Evolutionary conservation across 805 yeast genomes (phyloP), one percentile per base, ranked within the genome.

Genomic region (Sugiyamaella smithiae): DNA sequence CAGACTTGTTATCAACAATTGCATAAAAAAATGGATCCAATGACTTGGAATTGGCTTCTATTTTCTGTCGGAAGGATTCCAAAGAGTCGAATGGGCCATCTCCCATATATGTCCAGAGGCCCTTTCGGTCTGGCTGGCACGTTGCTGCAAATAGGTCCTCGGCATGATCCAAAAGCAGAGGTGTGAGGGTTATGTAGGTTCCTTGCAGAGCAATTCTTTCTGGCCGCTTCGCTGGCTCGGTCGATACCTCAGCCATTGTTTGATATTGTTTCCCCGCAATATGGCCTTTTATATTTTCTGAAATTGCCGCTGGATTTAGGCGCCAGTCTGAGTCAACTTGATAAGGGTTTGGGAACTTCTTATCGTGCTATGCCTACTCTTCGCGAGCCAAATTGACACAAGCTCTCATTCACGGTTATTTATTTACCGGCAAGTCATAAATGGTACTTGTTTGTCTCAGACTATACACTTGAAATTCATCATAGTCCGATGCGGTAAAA

Each of bases 21-120:
- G 64, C 64, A 46, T 47, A 55, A 14, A 51, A 51, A 7, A 46
- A 20, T 2, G 54, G 49, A 12, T 55, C 60, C 2, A 28, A 35
- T 12, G 49, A 14, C n/a, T 33, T 22, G 6, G 24, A 28, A 26
- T 24, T 48, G 11, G 24, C 20, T 5, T 40, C 44, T 14, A 51
- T 12, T 36, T 37, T 46, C 4, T 23, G 20, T 8, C 11, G 22
- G 20, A 52, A 55, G 22, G 48, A 57, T 11, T 52, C 52, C n/a
- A 8, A 16, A 19, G 31, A 24, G 16, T 38, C 31, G 14, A 49
- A 57, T 9, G 60, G 56, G 6, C 51, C 59, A 4, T 45, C 37
- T 6, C 44, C 48, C 40, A 60, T 36, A 33, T 60, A 60, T 20
- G 48, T 51, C 63, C 63, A 59, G 20, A 48, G 38, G 5, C 16